Evolutionary conservation across 805 yeast genomes (phyloP).

Genomic region (Wickerhamiella musiphila): DNA sequence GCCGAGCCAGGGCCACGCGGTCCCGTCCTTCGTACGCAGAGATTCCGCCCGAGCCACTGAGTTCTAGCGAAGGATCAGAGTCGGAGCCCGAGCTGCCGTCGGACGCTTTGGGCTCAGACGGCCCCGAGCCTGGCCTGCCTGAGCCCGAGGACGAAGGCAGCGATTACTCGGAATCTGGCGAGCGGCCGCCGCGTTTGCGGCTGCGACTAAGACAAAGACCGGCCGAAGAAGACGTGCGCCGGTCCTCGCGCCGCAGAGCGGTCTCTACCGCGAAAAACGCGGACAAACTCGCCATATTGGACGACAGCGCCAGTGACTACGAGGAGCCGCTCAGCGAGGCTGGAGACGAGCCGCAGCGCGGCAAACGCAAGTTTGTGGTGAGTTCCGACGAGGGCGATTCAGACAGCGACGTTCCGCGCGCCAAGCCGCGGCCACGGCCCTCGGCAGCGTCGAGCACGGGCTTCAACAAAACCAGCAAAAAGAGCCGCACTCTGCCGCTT

Average conservation of each 20-base stretch:
- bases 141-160: background rate
- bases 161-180: background rate
- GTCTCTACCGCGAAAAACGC: background rate
- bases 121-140: background rate
- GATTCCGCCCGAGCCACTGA: too few species aligned
- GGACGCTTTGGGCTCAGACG: background rate
- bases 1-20: too few species aligned
- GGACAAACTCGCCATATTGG: background rate
- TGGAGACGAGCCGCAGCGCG: too few species aligned
- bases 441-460: background rate
- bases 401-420: background rate
- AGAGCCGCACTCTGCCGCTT: conserved; percentile 6
- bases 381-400: background rate
- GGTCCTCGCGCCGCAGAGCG: background rate
- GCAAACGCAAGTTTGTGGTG: background rate
- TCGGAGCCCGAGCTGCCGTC: too few species aligned
- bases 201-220: too few species aligned
- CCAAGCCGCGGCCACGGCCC: background rate
- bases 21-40: too few species aligned
- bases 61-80: too few species aligned
- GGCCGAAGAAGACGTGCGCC: too few species aligned
- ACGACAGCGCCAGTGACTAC: conserved; percentile 2
- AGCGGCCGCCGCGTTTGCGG: too few species aligned
- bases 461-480: conserved; percentile 3
- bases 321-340: background rate